Conservation (phyloP, 140 eudicot genomes). For the Bidens hawaiensis region DNA sequence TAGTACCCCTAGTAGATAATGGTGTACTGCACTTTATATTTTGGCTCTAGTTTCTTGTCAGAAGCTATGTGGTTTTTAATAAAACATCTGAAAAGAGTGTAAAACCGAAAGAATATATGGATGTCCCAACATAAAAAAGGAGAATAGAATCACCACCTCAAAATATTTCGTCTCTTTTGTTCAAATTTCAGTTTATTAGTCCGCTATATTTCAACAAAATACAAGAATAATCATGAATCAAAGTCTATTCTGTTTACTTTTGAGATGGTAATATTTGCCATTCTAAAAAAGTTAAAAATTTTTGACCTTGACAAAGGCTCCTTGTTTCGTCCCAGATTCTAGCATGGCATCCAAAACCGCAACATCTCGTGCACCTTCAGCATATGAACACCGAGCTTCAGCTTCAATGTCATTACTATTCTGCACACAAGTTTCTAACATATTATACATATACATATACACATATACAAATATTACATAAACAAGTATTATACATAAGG, state of each 20-base stretch:
- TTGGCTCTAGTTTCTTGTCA: too few relatives aligned
- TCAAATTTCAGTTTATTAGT: neutral
- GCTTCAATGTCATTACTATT: conserved; percentile 39
- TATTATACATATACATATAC: neutral
- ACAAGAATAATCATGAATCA: neutral
- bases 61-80: too few relatives aligned
- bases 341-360: conserved; percentile 93
- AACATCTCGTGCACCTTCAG: conserved; percentile 92
- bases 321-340: conserved; percentile 74
- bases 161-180: neutral
- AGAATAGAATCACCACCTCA: conserved; percentile 1
- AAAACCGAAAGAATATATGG: neutral
- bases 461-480: too few relatives aligned
- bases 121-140: neutral
- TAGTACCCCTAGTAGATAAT: too few relatives aligned
- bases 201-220: neutral
- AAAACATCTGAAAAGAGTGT: neutral
- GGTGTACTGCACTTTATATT: too few relatives aligned
- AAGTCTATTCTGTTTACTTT: neutral
- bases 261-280: neutral
- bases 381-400: conserved; percentile 62
- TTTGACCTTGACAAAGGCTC: conserved; percentile 60
- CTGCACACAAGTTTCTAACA: conserved; percentile 31
- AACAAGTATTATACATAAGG: too few relatives aligned
- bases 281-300: conserved; percentile 10